Base-by-base conservation (phyloP, 2,329 filamentous ascomycete genomes). In the Verticillium nonalfalfae region DNA sequence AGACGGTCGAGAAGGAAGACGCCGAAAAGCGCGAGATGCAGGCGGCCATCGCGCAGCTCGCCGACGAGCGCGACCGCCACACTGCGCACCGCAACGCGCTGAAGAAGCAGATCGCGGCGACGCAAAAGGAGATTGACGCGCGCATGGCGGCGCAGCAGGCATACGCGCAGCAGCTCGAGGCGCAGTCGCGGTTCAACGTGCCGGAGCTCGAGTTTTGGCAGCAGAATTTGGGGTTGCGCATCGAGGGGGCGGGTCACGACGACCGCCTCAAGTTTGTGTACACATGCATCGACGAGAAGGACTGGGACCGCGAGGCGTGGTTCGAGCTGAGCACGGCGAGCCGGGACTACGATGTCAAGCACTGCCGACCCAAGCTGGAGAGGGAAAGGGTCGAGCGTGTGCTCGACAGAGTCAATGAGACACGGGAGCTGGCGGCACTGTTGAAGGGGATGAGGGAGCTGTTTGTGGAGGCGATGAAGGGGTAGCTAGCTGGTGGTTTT, bases 131-230 rank as follows among this genome's bases (percentile, higher is more conserved):
- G 60, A 92, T 94, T 65, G 87, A 90, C 60, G 79, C 84, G 35
- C 83, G 85, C 50, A 77, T 90, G 26, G 88, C 88, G n/a, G 87
- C 89, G 13, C 90, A 93, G 75, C 81, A 86, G 59, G 85, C 85
- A 65, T 87, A 91, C 72, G 87, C 90, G 57, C 83, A 85, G 64
- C 87, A 91, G 68, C 81, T 96, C 40, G 91, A 96, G 69, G 85
- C 89, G 1, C 94, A 98, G 77, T 86, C 90, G 60, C 86, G 92
- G 38, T 90, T 94, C 75, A 98, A 99, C 75, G 85, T 91, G 54
- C 95, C 95, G 0, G 95, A 99, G 78, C 82, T 99, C 56, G 90
- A 93, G 67, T 98, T 98, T 73, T 99, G 95, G 95, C 90, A 96
- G 73, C 90, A 89, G 60, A 95, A 94, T 72, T 79, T 99, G 63